These are phyloP conservation scores for Cadophora sp. DNA, from an alignment of 2,329 filamentous ascomycete genomes.

Conservation along the genomic window DNA sequence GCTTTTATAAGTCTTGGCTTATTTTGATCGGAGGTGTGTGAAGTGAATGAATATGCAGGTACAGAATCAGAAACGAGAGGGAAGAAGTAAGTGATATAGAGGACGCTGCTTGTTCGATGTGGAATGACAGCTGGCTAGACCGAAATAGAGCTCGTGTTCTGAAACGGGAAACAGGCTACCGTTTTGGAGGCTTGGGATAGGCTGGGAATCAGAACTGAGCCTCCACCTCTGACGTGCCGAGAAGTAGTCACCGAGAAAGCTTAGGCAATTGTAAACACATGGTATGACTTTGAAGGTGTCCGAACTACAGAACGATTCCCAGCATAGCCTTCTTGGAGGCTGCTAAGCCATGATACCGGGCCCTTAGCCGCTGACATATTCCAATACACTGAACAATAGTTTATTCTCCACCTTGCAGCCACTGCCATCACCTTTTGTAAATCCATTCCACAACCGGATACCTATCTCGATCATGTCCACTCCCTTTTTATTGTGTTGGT, in stretches of 20 bases:
- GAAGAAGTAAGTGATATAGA: conserved; percentile 11
- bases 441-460: conserved; percentile 24
- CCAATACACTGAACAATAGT: conserved; percentile 19
- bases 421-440: conserved; percentile 13
- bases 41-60: conserved; percentile 27
- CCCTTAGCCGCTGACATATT: conserved; percentile 19
- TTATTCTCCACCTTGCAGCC: conserved; percentile 26
- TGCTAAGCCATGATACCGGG: not conserved
- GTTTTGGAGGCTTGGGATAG: conserved; percentile 8
- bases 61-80: conserved; percentile 15
- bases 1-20: not conserved
- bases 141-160: conserved; percentile 17
- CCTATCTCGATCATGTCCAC: conserved; percentile 28
- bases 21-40: not conserved
- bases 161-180: conserved; percentile 21
- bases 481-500: conserved; percentile 23
- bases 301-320: conserved; percentile 2
- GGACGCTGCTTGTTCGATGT: conserved; percentile 16
- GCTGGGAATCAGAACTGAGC: not conserved
- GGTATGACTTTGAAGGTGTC: not conserved
- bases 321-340: not conserved
- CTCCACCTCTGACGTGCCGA: not conserved
- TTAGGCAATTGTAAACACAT: not conserved
- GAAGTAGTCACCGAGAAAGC: not conserved
- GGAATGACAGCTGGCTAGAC: conserved; percentile 5